These are phyloP conservation scores for Citrus cavaleriei DNA, from an alignment of 345 rosid species.

Conservation along the genomic window DNA sequence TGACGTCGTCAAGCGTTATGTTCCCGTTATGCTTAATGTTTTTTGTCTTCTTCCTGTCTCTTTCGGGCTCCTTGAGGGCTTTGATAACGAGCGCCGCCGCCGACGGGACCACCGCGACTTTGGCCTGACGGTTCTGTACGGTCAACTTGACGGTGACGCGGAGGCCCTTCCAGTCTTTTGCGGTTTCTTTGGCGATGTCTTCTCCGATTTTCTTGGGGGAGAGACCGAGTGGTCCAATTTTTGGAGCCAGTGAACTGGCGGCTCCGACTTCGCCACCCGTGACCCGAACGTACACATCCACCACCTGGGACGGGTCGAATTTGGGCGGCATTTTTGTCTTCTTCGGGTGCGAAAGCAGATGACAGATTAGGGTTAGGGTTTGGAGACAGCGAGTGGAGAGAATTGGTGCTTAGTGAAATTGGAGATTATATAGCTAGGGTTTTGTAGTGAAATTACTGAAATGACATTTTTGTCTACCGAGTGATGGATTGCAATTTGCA, in stretches of 20 bases:
- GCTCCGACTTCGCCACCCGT: conserved; percentile 75
- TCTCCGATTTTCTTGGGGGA: conserved; percentile 63
- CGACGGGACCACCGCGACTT: conserved; percentile 59
- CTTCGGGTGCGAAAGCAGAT: conserved; percentile 1
- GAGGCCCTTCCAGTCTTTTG: conserved; percentile 73
- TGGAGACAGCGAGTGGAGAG: neutral
- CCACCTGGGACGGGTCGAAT: conserved; percentile 60
- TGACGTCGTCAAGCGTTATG: conserved; percentile 52
- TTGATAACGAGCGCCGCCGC: conserved; percentile 65
- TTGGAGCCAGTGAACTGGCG: conserved; percentile 58
- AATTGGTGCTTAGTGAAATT: neutral
- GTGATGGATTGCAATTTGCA: neutral
- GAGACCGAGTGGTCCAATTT: conserved; percentile 65
- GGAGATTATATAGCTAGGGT: conserved; percentile 19
- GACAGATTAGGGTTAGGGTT: conserved; percentile 6
- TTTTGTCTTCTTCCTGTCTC: conserved; percentile 56
- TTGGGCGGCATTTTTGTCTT: conserved; percentile 52
- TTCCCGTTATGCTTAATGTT: conserved; percentile 50
- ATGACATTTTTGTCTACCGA: neutral
- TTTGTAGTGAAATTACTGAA: neutral
- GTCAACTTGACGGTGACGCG: conserved; percentile 66
- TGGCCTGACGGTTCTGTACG: conserved; percentile 67
- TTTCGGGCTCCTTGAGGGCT: conserved; percentile 56
- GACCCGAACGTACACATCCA: conserved; percentile 63
- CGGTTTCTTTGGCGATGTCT: conserved; percentile 70